Evolutionary conservation across 257 asterid genomes (phyloP).

Genomic region (Przewalskia tangutica): DNA sequence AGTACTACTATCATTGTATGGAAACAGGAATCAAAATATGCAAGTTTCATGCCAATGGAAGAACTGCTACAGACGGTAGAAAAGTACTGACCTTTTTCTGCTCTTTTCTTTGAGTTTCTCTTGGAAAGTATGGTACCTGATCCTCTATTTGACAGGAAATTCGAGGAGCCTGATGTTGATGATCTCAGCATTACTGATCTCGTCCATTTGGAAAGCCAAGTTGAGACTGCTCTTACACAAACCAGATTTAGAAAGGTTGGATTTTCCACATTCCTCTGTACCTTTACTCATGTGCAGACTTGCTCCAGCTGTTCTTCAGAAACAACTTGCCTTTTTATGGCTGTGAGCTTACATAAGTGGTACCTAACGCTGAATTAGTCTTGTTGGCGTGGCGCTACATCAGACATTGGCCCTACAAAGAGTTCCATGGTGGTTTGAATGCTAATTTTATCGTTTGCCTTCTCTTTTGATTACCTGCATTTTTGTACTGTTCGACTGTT

Average conservation of each 20-base stretch:
- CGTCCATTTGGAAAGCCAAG: constrained; percentile 35
- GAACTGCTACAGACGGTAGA: constrained; percentile 40
- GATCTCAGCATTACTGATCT: constrained; percentile 33
- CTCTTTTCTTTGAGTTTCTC: constrained; percentile 1
- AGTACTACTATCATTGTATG: neutral
- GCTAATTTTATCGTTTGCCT: neutral
- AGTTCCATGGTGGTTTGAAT: neutral
- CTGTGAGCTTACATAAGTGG: neutral
- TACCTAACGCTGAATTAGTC: neutral
- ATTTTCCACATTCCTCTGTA: neutral
- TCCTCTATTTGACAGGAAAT: constrained; percentile 20
- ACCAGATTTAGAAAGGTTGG: constrained; percentile 40
- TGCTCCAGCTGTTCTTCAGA: neutral
- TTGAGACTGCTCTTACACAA: constrained; percentile 36
- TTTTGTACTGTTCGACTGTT: neutral
- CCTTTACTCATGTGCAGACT: neutral
- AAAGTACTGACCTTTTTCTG: constrained; percentile 23
- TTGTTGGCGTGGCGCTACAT: neutral
- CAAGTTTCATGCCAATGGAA: constrained; percentile 18
- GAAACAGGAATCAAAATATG: constrained; percentile 23
- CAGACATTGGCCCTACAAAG: neutral
- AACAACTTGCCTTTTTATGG: neutral
- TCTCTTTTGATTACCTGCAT: neutral
- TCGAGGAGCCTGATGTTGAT: constrained; percentile 25
- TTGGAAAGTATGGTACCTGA: neutral